Conservation (phyloP, 306 rosid genomes). For the Rosa persica region DNA sequence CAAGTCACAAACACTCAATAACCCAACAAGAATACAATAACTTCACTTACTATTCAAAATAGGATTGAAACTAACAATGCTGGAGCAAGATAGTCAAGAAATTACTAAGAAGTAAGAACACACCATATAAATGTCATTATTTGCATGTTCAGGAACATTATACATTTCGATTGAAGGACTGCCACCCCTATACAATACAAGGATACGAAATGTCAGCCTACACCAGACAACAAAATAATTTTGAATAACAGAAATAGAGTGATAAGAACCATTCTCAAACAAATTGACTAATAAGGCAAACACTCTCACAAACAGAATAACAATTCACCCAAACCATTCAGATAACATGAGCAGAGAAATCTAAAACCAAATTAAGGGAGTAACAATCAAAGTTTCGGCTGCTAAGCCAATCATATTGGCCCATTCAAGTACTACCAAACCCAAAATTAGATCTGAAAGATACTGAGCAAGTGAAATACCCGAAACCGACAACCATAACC, state of each 20-base stretch:
- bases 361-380: not conserved
- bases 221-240: too few species aligned
- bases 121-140: conserved; percentile 60
- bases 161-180: conserved; percentile 63
- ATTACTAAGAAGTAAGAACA: not conserved
- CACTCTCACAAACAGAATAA: not conserved
- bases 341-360: not conserved
- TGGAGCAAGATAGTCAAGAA: not conserved
- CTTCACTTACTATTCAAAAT: conserved; percentile 13
- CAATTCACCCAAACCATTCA: not conserved
- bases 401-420: not conserved
- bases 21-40: not conserved
- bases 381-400: not conserved
- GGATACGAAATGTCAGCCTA: conserved; percentile 24
- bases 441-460: conserved; percentile 3
- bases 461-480: not conserved
- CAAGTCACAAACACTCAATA: conserved; percentile 22
- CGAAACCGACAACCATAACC: not conserved
- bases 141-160: conserved; percentile 48
- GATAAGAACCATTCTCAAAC: not conserved
- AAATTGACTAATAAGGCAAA: not conserved
- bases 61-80: not conserved
- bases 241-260: not conserved
- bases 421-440: not conserved
- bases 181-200: conserved; percentile 58